phyloP scores from a whole-genome alignment of 2,329 filamentous ascomycete species.

The Colletotrichum incanum region DNA sequence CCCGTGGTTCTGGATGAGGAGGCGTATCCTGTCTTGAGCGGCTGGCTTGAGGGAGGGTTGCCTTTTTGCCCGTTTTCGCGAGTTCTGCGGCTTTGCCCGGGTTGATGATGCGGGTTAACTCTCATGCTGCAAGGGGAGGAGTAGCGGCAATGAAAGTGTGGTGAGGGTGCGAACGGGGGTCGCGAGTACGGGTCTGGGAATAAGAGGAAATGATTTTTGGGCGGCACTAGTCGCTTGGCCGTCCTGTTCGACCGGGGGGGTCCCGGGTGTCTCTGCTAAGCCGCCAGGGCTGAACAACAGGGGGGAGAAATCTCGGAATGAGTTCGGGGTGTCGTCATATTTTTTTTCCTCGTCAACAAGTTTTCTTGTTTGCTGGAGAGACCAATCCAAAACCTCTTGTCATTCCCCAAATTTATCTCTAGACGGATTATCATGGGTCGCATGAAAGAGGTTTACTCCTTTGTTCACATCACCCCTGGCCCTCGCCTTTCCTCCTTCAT shows the following conservation, averaged over 20 bases:
- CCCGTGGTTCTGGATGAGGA: conserved; percentile 10
- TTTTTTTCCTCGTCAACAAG: not conserved
- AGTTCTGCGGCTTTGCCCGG: conserved; percentile 27
- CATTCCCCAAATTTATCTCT: not conserved
- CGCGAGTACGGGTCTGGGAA: conserved; percentile 34
- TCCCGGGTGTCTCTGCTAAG: not conserved
- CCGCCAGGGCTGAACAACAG: conserved; percentile 34
- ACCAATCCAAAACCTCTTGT: no score
- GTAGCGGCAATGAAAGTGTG: not conserved
- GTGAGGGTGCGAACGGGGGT: not conserved
- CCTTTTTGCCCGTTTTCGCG: not conserved
- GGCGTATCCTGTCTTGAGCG: not conserved
- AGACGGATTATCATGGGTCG: not conserved
- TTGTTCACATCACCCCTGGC: no score
- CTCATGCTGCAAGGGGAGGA: not conserved
- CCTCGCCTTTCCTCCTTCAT: not conserved
- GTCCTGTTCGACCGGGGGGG: not conserved
- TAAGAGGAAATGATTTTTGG: conserved; percentile 41
- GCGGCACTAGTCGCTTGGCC: conserved; percentile 13
- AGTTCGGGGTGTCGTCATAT: conserved; percentile 40
- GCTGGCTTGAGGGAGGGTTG: not conserved
- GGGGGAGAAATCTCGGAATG: conserved; percentile 42
- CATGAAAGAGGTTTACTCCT: not conserved
- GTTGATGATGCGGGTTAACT: not conserved
- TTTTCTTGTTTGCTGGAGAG: not conserved